Evolutionary conservation across 192 early-diverging fungal genomes (phyloP).

Genomic region (Gigaspora rosea): DNA sequence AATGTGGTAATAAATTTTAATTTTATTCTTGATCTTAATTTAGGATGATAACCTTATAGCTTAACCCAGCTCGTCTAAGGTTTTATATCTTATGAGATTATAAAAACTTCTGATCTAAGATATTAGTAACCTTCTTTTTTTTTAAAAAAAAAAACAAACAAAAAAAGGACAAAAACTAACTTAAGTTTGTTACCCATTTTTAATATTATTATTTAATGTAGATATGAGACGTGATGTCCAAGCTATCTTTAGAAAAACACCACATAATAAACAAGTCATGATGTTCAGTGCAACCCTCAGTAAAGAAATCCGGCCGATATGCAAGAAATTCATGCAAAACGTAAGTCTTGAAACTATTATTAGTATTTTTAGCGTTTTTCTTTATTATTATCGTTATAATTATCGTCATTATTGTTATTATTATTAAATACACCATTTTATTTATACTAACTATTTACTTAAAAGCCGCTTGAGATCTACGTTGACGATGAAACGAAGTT

Average conservation of each 20-base stretch:
- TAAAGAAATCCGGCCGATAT: slow-evolving; percentile 90
- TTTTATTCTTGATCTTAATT: slow-evolving; percentile 11
- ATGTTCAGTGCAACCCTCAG: slow-evolving; percentile 96
- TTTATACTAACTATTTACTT: slow-evolving; percentile 24
- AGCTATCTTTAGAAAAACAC: slow-evolving; percentile 92
- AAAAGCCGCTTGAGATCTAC: slow-evolving; percentile 92
- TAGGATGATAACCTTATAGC: slow-evolving; percentile 28
- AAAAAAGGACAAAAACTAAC: background rate
- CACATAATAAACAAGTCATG: slow-evolving; percentile 98
- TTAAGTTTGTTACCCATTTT: background rate
- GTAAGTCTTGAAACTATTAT: slow-evolving; percentile 46
- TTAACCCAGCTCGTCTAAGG: slow-evolving; percentile 84
- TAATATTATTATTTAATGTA: slow-evolving; percentile 35
- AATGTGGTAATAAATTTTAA: background rate
- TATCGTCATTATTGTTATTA: no score
- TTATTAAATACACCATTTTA: slow-evolving; percentile 4
- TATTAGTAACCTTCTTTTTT: background rate
- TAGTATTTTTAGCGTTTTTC: slow-evolving; percentile 32
- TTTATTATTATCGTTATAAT: no score
- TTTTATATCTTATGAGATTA: slow-evolving; percentile 46
- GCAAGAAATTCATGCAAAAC: slow-evolving; percentile 98
- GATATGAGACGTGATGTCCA: slow-evolving; percentile 98
- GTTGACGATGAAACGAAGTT: slow-evolving; percentile 98
- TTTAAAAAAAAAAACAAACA: background rate
- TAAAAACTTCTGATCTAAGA: slow-evolving; percentile 34